phyloP scores from a whole-genome alignment of 2,329 filamentous ascomycete species.

The Colletotrichum tropicale region DNA sequence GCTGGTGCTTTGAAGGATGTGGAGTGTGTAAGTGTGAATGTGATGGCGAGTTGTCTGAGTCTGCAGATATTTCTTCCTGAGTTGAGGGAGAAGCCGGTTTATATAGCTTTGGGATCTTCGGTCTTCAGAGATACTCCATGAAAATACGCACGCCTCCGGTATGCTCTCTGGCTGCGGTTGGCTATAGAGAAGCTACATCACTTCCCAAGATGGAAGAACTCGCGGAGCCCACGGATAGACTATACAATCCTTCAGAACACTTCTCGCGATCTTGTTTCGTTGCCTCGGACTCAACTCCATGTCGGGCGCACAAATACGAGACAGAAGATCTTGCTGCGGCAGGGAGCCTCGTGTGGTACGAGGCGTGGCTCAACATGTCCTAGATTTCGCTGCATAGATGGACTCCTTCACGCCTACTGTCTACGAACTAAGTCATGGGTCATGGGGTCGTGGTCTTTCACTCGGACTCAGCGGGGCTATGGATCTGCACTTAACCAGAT shows the following conservation, averaged over 20 bases:
- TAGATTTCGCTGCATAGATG: not conserved
- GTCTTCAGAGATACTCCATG: not conserved
- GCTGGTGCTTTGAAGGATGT: not conserved
- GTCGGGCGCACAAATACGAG: rapidly evolving
- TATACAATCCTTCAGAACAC: not conserved
- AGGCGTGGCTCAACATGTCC: not conserved
- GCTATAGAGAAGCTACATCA: too few relatives aligned
- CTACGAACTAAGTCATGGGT: not conserved
- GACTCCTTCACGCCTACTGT: not conserved
- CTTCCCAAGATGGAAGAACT: not conserved
- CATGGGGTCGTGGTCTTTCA: not conserved
- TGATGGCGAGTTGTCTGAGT: not conserved
- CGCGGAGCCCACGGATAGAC: not conserved
- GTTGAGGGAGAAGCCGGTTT: not conserved
- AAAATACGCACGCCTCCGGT: not conserved
- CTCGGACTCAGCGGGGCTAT: not conserved
- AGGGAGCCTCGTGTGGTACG: not conserved
- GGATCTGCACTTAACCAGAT: not conserved
- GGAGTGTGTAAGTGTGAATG: not conserved
- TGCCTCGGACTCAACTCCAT: not conserved
- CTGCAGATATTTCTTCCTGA: not conserved
- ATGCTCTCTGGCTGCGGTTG: too few relatives aligned
- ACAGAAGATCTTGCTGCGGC: not conserved
- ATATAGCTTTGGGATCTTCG: not conserved
- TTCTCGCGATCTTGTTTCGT: not conserved